Evolutionary conservation across 73 alveolate genomes (phyloP), one percentile per base, ranked within the genome.

Genomic region (Stentor coeruleus): DNA sequence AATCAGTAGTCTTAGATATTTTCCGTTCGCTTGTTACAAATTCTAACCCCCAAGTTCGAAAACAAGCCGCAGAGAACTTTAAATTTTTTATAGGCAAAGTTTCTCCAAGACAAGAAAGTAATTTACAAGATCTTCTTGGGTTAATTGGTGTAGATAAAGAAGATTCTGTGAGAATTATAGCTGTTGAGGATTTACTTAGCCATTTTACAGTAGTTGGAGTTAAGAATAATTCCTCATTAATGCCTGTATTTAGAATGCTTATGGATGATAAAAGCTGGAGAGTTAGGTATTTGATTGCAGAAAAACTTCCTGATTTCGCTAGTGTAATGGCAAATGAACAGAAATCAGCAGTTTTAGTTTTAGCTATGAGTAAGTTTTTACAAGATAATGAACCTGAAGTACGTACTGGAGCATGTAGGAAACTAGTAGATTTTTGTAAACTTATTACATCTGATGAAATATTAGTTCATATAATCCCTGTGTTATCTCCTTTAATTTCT

Each of bases 241-340:
- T 86, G 38, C 95, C 95, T 37, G 86, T 77, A 41, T 38, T 89
- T n/a, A 89, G 87, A 79, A 82, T 72, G 57, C 87, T 81, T 72
- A 85, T 89, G 1, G 95, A 86, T 36, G 95, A 89, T 59, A 89
- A 89, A 75, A 82, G 91, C 82, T 89, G 95, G 90, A 86, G 95
- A 77, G 59, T 83, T 55, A 74, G 95, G 37, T 89, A 89, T 57
- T 74, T 89, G 0, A 88, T 89, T 0, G 90, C 92, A 20, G 87
- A 82, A 20, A 86, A 86, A 75, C 81, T 89, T 36, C 40, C 81
- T 76, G 93, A 89, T 37, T 59, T 89, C 14, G 77, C 92, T 0
- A 31, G 39, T 0, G 90, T 81, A 2, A 31, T 89, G 58, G 89
- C 90, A 14, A 39, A 31, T 3, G 92, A 85, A 57, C 37, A 42